Evolutionary conservation across 2,329 filamentous ascomycete species (phyloP).

Genomic region (Xylaria sp.): DNA sequence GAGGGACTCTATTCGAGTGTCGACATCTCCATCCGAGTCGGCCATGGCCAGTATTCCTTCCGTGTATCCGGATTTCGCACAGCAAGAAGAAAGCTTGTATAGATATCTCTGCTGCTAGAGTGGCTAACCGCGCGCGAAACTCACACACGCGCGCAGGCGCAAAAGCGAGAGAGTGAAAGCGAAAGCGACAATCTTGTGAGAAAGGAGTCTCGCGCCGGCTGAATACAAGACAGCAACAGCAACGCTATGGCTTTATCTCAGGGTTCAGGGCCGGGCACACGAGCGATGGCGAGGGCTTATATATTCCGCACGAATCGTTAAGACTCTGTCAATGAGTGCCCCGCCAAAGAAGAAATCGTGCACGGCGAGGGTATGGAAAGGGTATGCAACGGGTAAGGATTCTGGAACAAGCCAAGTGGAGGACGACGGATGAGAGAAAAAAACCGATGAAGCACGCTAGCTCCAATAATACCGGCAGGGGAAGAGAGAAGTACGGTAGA

Average conservation of each 20-base stretch:
- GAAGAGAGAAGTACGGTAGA: too few relatives aligned
- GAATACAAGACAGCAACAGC: neutral
- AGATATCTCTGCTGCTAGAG: neutral
- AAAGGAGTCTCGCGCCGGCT: neutral
- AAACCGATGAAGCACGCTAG: conserved; percentile 1
- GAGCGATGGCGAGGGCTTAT: neutral
- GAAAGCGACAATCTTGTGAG: neutral
- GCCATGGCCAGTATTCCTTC: conserved; percentile 9
- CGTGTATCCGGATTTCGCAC: neutral
- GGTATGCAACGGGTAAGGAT: neutral
- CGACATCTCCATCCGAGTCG: conserved; percentile 32
- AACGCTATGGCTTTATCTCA: neutral
- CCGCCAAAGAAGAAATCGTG: neutral
- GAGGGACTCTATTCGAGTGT: conserved; percentile 40
- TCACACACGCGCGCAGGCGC: conserved; percentile 5
- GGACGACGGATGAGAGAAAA: conserved; percentile 1
- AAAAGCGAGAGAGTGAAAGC: neutral
- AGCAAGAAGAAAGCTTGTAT: neutral
- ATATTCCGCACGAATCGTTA: neutral
- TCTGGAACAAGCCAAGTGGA: neutral
- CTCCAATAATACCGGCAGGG: neutral
- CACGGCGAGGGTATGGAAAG: neutral
- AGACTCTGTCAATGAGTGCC: neutral
- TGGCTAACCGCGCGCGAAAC: neutral
- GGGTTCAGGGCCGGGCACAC: neutral